A percentile compares a stretch with the other conserved stretches of the same genome.
phyloP scores from a whole-genome alignment of 1,284 basidiomycete genomes.

The Cutaneotrichosporon cyanovorans region DNA sequence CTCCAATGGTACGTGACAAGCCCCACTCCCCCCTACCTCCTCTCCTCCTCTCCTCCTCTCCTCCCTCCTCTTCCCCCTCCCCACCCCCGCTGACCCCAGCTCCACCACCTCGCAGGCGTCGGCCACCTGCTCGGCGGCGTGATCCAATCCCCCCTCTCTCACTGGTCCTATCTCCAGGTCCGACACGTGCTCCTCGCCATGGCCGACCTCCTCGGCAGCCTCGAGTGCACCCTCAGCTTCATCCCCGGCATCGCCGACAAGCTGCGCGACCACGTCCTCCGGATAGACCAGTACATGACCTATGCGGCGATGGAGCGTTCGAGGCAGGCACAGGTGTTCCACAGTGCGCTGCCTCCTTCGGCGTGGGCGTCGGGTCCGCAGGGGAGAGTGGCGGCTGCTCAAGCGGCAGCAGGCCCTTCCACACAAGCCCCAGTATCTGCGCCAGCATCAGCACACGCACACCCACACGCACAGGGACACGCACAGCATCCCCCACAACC shows the following conservation, averaged over 20 bases:
- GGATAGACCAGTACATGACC: conserved; percentile 42
- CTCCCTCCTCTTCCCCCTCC: too few relatives aligned
- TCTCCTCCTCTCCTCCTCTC: too few relatives aligned
- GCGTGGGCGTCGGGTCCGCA: conserved; percentile 4
- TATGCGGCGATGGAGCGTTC: conserved; percentile 24
- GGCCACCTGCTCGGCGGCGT: conserved; percentile 43
- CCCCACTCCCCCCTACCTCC: too few relatives aligned
- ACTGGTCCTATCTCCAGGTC: conserved; percentile 38
- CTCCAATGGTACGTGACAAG: conserved; percentile 30
- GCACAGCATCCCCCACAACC: too few relatives aligned
- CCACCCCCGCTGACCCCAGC: conserved; percentile 12
- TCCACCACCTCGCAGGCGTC: conserved; percentile 43
- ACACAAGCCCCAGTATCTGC: not conserved
- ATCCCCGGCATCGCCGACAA: conserved; percentile 31
- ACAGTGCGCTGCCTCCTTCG: conserved; percentile 9
- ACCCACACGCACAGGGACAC: too few relatives aligned
- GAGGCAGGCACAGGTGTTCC: conserved; percentile 14
- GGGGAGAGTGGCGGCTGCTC: not conserved
- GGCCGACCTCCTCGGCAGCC: conserved; percentile 32
- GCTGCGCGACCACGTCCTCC: conserved; percentile 34
- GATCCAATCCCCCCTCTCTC: conserved; percentile 38
- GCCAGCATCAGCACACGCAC: conserved; percentile 3
- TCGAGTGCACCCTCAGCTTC: conserved; percentile 27
- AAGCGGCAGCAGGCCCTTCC: too few relatives aligned
- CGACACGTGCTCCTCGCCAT: conserved; percentile 36